phyloP scores from a whole-genome alignment of 1,284 basidiomycete genomes.

The Boletus sp. region DNA sequence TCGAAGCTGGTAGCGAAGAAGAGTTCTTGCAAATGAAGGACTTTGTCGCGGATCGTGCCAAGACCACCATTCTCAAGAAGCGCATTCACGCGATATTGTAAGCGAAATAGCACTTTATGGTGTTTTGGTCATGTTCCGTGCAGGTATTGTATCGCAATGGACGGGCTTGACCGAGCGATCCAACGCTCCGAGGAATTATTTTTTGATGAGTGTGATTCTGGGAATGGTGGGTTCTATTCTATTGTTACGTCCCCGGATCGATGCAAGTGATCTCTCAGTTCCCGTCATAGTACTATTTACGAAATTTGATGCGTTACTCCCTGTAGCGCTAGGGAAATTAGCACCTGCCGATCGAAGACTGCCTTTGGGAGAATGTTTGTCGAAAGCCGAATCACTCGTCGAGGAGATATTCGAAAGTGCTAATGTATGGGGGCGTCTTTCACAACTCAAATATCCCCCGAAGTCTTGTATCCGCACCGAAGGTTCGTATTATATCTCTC shows the following conservation, averaged over 20 bases:
- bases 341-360: not conserved
- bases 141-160: not conserved
- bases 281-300: not conserved
- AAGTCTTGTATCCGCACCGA: not conserved
- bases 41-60: no score
- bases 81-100: no score
- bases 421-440: not conserved
- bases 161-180: not conserved
- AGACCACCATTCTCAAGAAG: no score
- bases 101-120: no score
- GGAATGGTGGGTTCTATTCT: not conserved
- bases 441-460: not conserved
- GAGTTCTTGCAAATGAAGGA: no score
- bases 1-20: no score
- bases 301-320: not conserved
- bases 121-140: not conserved
- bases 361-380: not conserved
- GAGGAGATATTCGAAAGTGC: not conserved
- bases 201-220: not conserved
- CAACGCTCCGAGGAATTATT: not conserved
- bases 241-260: not conserved
- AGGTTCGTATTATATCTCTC: not conserved
- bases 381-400: not conserved
- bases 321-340: not conserved
- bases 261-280: not conserved